These are phyloP conservation scores for Sphagnum contortum DNA, from an alignment of 225 moss, liverwort and hornwort species.

Conservation along the genomic window DNA sequence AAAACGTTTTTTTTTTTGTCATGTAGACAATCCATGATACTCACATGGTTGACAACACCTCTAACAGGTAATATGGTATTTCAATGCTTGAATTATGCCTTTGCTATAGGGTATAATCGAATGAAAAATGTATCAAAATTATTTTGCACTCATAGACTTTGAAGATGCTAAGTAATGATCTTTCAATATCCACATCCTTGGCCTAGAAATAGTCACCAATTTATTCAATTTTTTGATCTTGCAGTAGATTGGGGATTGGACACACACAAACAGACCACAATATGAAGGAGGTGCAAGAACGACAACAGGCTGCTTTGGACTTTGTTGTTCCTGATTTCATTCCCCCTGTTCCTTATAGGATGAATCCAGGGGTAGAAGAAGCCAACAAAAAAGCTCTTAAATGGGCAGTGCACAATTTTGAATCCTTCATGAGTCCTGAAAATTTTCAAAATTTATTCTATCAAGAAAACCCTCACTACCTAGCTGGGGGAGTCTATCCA, in stretches of 20 bases:
- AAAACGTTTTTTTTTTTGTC: no score
- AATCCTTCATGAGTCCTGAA: not conserved
- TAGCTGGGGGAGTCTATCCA: not conserved
- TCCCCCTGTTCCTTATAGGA: not conserved
- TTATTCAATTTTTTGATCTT: not conserved
- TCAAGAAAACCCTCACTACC: not conserved
- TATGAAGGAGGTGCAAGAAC: not conserved
- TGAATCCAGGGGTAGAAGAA: not conserved
- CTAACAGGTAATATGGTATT: not conserved
- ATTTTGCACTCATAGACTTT: not conserved
- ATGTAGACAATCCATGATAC: no score
- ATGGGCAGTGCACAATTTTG: conserved; percentile 6
- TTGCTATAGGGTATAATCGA: not conserved
- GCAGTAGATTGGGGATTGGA: not conserved
- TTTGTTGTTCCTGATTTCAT: conserved; percentile 5
- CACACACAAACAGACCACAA: not conserved
- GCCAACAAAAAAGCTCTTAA: not conserved
- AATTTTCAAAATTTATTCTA: not conserved
- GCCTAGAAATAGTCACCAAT: not conserved
- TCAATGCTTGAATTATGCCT: no score
- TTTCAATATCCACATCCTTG: not conserved
- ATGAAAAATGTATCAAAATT: not conserved
- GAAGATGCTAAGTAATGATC: not conserved
- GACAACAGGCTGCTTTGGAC: not conserved
- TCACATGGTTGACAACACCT: no score